Conservation (phyloP, 495 filamentous ascomycete species). For the Chaetomium fimeti region DNA sequence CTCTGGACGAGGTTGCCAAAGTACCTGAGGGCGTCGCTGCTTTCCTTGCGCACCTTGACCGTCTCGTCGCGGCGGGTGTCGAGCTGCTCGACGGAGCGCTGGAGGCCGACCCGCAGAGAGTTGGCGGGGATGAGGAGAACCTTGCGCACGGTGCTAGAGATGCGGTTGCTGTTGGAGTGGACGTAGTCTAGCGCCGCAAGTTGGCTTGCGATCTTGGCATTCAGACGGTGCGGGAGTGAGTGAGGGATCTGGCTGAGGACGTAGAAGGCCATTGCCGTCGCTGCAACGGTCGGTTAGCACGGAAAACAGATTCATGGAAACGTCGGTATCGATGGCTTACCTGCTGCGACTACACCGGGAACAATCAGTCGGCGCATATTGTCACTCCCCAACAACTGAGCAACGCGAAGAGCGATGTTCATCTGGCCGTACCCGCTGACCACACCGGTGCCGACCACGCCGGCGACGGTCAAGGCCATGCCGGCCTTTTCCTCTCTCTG, state of each 20-base stretch:
- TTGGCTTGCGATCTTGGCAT: slow-evolving; percentile 74
- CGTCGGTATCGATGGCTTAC: slow-evolving; percentile 50
- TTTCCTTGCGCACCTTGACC: slow-evolving; percentile 68
- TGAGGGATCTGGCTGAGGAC: slow-evolving; percentile 80
- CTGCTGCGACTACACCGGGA: slow-evolving; percentile 71
- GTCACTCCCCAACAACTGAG: slow-evolving; percentile 76
- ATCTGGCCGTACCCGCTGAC: slow-evolving; percentile 85
- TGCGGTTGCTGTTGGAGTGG: slow-evolving; percentile 80
- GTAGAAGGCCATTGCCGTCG: slow-evolving; percentile 69
- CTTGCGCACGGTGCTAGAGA: slow-evolving; percentile 77
- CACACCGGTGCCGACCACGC: slow-evolving; percentile 74
- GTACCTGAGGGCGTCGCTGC: slow-evolving; percentile 75
- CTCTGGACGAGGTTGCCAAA: slow-evolving; percentile 82
- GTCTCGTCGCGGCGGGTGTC: slow-evolving; percentile 74
- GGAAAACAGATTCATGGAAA: not conserved
- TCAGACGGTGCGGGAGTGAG: slow-evolving; percentile 83
- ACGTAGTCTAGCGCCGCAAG: slow-evolving; percentile 85
- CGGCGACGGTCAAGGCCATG: slow-evolving; percentile 90
- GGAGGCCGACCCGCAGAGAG: slow-evolving; percentile 73
- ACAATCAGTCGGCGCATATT: slow-evolving; percentile 79
- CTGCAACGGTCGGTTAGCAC: slow-evolving; percentile 44
- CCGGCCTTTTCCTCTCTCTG: slow-evolving; percentile 91
- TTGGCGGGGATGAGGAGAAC: slow-evolving; percentile 82
- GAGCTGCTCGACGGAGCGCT: slow-evolving; percentile 79
- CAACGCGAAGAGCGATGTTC: slow-evolving; percentile 77